Conservation (phyloP, 2,329 filamentous ascomycete species). For the Xylaria sp. region DNA sequence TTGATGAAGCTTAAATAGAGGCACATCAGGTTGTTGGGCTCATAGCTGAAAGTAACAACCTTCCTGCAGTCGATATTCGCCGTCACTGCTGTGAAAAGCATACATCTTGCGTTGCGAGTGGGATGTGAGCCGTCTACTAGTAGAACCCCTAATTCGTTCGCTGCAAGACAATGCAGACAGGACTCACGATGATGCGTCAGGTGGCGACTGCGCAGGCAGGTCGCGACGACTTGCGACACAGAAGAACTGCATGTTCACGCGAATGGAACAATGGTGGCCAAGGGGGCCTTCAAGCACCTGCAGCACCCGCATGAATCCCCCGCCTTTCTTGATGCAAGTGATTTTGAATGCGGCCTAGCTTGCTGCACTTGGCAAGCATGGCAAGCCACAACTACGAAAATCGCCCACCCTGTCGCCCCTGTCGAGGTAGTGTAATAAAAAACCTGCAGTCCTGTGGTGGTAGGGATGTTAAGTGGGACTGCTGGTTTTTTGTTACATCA, state of each 20-base stretch:
- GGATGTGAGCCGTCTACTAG: slow-evolving; percentile 17
- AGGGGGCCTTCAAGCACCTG: slow-evolving; percentile 40
- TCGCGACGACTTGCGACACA: slow-evolving; percentile 27
- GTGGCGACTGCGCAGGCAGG: slow-evolving; percentile 32
- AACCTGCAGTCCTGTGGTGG: no score
- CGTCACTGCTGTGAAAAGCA: slow-evolving; percentile 8
- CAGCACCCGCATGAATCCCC: slow-evolving; percentile 45
- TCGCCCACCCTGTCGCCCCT: slow-evolving; percentile 16
- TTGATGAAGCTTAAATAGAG: slow-evolving; percentile 6
- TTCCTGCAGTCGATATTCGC: neutral
- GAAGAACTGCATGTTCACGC: slow-evolving; percentile 34
- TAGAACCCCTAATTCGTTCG: slow-evolving; percentile 10
- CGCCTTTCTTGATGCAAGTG: slow-evolving; percentile 47
- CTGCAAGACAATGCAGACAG: slow-evolving; percentile 25
- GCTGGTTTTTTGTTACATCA: no score
- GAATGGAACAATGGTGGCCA: slow-evolving; percentile 32
- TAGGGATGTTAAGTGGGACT: no score
- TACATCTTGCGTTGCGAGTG: slow-evolving; percentile 18
- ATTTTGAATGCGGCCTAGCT: slow-evolving; percentile 47
- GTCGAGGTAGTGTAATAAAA: no score
- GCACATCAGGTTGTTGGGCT: neutral
- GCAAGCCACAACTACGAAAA: slow-evolving; percentile 38
- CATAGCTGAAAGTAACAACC: neutral
- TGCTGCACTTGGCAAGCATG: slow-evolving; percentile 39
- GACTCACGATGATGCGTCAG: slow-evolving; percentile 34